Conservation (phyloP, 208 protist genomes). For the Entamoeba dispar region DNA sequence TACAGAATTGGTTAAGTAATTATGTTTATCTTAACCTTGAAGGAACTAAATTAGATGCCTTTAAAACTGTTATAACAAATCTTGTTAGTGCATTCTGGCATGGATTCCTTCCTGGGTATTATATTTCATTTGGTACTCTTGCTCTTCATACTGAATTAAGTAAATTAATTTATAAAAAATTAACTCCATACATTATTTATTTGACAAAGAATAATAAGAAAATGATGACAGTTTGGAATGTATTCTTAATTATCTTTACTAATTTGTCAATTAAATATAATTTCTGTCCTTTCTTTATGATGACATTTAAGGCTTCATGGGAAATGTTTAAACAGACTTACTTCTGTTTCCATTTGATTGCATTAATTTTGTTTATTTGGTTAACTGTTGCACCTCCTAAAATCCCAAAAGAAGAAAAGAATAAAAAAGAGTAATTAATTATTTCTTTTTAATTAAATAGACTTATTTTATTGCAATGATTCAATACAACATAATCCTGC, state of each 20-base stretch:
- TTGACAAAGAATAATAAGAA: neutral
- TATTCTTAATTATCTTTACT: neutral
- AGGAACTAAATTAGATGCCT: neutral
- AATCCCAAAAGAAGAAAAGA: neutral
- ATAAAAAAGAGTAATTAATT: neutral
- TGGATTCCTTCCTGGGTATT: neutral
- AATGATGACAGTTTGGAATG: neutral
- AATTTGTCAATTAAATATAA: neutral
- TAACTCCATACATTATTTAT: neutral
- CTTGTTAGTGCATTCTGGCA: neutral
- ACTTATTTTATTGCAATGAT: neutral
- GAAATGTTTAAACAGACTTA: neutral
- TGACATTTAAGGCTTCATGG: neutral
- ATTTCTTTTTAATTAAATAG: neutral
- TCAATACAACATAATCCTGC: too few species aligned
- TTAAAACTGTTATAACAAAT: neutral
- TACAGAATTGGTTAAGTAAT: neutral
- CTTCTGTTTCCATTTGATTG: neutral
- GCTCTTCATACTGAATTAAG: neutral
- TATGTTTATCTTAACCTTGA: neutral
- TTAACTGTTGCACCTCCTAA: neutral
- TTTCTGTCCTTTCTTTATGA: neutral
- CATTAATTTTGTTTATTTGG: neutral
- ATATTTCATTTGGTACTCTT: neutral
- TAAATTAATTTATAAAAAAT: neutral